A percentile compares a stretch with the other conserved stretches of the same genome.
These are phyloP conservation scores for Clonostachys sp. DNA, from an alignment of 2,329 filamentous ascomycete genomes.

Conservation along the genomic window DNA sequence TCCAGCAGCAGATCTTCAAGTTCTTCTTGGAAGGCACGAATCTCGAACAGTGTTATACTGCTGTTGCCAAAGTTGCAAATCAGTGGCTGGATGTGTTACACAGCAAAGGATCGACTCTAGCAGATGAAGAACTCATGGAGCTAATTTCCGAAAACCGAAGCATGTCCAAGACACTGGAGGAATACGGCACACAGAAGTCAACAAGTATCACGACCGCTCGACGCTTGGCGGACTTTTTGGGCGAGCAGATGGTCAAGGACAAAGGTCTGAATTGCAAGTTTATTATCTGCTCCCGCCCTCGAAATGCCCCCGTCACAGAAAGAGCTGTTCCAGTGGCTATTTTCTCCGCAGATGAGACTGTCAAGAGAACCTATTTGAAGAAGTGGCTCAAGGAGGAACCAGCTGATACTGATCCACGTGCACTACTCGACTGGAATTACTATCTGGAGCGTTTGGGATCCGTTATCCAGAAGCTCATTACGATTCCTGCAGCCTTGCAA, in stretches of 20 bases:
- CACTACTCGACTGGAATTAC: conserved; percentile 93
- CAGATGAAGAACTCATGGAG: conserved; percentile 95
- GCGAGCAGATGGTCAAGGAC: conserved; percentile 98
- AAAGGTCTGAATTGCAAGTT: conserved; percentile 99
- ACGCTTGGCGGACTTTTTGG: conserved; percentile 90
- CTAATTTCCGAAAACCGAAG: conserved; percentile 99
- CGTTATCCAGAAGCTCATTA: conserved; percentile 98
- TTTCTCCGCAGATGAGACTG: conserved; percentile 85
- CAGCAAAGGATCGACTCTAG: conserved; percentile 80
- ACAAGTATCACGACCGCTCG: conserved; percentile 99
- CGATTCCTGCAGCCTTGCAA: conserved; percentile 93
- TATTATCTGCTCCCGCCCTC: conserved; percentile 87
- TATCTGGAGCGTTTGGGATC: conserved; percentile 94
- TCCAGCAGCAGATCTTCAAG: conserved; percentile 98
- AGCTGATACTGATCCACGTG: conserved; percentile 81
- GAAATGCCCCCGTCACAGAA: conserved; percentile 88
- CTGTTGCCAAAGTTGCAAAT: conserved; percentile 93
- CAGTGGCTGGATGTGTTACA: conserved; percentile 95
- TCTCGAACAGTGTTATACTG: conserved; percentile 80
- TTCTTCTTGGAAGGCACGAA: conserved; percentile 94
- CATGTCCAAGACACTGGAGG: conserved; percentile 95
- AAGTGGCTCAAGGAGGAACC: conserved; percentile 97
- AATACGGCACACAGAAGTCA: conserved; percentile 93
- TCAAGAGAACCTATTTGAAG: conserved; percentile 84
- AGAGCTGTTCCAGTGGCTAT: conserved; percentile 93